Percentiles rank a stretch among this genome's conserved stretches.
Conservation (phyloP, 345 rosid species). For the Arabis hirsuta region DNA sequence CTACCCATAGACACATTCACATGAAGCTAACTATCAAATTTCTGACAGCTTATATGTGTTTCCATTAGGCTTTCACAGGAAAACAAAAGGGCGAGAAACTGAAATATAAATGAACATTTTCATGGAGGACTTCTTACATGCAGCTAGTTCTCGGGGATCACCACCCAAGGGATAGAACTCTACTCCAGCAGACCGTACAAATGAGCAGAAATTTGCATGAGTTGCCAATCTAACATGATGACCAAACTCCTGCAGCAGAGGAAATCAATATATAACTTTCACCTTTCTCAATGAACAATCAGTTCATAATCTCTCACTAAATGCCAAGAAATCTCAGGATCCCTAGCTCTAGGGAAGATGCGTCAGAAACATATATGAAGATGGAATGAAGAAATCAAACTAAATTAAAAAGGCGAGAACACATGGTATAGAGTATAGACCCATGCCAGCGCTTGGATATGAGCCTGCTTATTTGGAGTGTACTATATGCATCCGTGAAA, state of each 20-base stretch:
- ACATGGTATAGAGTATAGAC: neutral
- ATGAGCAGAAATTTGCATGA: constrained; percentile 79
- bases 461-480: neutral
- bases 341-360: neutral
- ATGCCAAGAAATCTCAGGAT: neutral
- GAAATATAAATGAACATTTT: constrained; percentile 12
- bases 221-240: constrained; percentile 96
- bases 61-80: constrained; percentile 14
- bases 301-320: neutral
- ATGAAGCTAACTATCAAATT: neutral
- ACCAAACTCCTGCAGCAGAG: constrained; percentile 79
- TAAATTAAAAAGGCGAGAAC: neutral
- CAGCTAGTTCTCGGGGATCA: constrained; percentile 95
- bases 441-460: constrained; percentile 4
- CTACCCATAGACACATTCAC: neutral
- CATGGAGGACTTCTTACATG: constrained; percentile 67
- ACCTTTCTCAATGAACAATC: constrained; percentile 4
- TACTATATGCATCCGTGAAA: constrained; percentile 1
- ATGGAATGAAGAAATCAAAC: constrained; percentile 5
- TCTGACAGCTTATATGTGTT: neutral
- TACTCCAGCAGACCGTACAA: constrained; percentile 84
- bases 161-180: constrained; percentile 95
- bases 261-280: neutral
- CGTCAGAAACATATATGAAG: neutral
- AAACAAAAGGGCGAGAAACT: neutral